A percentile compares a stretch with the other conserved stretches of the same genome.
These are phyloP conservation scores for Excoecaria agallocha DNA, from an alignment of 345 rosid species.

Conservation along the genomic window DNA sequence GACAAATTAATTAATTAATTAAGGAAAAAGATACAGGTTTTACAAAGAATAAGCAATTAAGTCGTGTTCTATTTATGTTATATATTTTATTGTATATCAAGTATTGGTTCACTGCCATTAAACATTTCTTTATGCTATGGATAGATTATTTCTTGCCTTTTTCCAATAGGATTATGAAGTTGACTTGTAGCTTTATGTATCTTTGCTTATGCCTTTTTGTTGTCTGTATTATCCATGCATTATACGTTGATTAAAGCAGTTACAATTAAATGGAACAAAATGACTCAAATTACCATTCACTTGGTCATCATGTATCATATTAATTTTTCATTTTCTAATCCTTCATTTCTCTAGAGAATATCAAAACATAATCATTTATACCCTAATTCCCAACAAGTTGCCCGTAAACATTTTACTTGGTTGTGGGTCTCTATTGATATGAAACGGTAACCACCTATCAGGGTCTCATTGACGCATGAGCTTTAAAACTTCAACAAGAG, in stretches of 20 bases:
- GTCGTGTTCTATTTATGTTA: too few species aligned
- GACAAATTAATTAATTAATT: neutral
- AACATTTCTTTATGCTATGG: neutral
- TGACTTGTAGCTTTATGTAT: neutral
- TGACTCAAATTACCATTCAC: neutral
- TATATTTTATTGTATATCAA: too few species aligned
- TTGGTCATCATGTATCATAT: neutral
- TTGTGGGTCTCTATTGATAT: neutral
- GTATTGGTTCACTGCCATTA: too few species aligned
- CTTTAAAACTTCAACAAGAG: neutral
- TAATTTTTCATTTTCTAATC: neutral
- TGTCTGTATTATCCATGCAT: neutral
- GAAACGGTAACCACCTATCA: neutral
- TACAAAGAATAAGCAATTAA: too few species aligned
- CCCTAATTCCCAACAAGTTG: neutral
- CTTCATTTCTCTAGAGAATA: neutral
- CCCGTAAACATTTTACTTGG: neutral
- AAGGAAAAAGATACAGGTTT: too few species aligned
- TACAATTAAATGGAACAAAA: neutral
- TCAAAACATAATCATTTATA: neutral
- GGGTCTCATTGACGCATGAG: neutral
- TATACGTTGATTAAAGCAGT: neutral
- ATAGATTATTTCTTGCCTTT: neutral
- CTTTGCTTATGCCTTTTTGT: neutral
- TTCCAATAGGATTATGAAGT: neutral